Base-by-base conservation (phyloP, 176 grass and related monocot genomes). In the Aegilops longissima region DNA sequence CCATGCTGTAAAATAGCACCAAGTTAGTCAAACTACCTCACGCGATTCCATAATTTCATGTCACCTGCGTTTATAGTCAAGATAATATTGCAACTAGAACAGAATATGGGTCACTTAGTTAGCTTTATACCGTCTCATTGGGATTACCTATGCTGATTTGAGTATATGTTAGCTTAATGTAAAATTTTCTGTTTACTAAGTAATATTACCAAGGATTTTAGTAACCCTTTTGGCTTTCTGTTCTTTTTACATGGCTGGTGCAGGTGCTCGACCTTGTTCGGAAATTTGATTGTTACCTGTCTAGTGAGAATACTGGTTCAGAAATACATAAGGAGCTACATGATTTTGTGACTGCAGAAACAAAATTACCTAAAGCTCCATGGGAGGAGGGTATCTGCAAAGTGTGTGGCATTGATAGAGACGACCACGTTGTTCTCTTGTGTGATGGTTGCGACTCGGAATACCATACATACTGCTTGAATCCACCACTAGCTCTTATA, bases 381-480 rank as follows among this genome's bases (percentile, higher is more conserved):
- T 98, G 96, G 96, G 96, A 98, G 85, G 88, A 96, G 45, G 96
- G 96, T 54, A 88, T 98, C 80, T 98, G 96, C 84, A 98, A 98
- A 91, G 94, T 96, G 33, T 98, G 93, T 84, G 96, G 96, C n/a
- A 93, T 98, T 27, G 96, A 98, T 83, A 87, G 88, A 40, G 96
- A 98, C 5, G 93, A 98, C 56, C 91, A 98, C 80, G 94, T 88
- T 81, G 96, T 96, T 83, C 90, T 98, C 10, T 86, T 98, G 20
- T 98, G 96, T 56, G 96, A 98, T 86, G 91, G 59, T 52, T 98
- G 96, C 30, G 92, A 98, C 81, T 93, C 93, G 14, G 96, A 98
- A 77, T 98, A 98, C 78, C 96, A 98, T 86, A 98, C 86, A 64
- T 98, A 98, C 67, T 98, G 96, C 91, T 78, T 98, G 79, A 86